Conservation (phyloP, 371 early-diverging fungal genomes). For the Circinella minor region DNA sequence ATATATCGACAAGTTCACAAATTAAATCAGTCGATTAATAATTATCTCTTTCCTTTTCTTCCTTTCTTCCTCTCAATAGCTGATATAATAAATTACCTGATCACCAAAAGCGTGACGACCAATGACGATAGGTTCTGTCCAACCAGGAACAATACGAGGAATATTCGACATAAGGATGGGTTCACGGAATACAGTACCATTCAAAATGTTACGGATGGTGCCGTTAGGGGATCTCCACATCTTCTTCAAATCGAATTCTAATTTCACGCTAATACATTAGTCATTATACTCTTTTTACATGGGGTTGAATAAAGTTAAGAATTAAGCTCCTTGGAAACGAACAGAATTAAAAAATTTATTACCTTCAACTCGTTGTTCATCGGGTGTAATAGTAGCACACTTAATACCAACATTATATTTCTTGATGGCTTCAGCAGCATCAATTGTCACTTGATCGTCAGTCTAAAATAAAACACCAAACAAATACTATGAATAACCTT, state of each 20-base stretch:
- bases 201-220: conserved; percentile 92
- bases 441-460: conserved; percentile 79
- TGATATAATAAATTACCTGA: conserved; percentile 51
- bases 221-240: conserved; percentile 98
- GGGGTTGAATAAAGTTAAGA: no score
- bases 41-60: not conserved
- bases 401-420: conserved; percentile 96
- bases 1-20: no score
- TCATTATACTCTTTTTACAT: not conserved
- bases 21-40: not conserved
- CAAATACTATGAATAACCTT: no score
- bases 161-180: conserved; percentile 89
- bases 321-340: no score
- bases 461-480: conserved; percentile 29
- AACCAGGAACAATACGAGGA: conserved; percentile 90
- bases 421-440: conserved; percentile 92
- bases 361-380: conserved; percentile 87
- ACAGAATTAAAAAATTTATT: not conserved
- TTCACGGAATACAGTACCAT: conserved; percentile 96
- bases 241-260: conserved; percentile 89
- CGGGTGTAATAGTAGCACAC: conserved; percentile 96
- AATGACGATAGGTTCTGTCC: conserved; percentile 93
- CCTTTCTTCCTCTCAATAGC: not conserved
- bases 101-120: conserved; percentile 96
- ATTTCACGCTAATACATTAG: not conserved